Evolutionary conservation across 106 monocot species (phyloP), one percentile per base, ranked within the genome.

Genomic region (Acorus gramineus): DNA sequence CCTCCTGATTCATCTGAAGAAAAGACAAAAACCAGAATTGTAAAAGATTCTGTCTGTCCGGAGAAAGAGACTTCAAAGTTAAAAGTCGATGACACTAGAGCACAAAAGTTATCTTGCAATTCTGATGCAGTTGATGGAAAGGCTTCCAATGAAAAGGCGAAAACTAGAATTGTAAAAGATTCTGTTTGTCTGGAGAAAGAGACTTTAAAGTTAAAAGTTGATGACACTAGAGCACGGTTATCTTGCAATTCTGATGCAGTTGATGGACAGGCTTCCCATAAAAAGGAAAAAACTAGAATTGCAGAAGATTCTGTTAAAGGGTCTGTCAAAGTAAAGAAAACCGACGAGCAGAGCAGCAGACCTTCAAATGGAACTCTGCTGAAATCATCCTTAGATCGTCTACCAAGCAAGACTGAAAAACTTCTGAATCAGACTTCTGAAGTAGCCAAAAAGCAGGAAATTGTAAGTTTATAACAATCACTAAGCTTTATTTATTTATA

Each of bases 361-460:
- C 1, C 46, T 43, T 4, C 55, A 46, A 63, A 72, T 59, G 68
- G 49, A 42, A 11, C 48, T 8, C 1, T 46, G 46, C 42, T 50
- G 46, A 66, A 60, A 6, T 2, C 61, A 4, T 54, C 71, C 49
- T 43, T 7, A 54, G 6, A 49, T 50, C n/a, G 10, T 14, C 63
- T 48, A 46, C 65, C 64, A 58, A 60, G 60, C 14, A 28, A 0
- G 28, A 28, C 28, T 28, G 48, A 59, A 49, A 55, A 68, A 54
- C 7, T 42, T 49, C 45, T n/a, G 8, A 7, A 11, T 69, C 53
- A 61, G 8, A 49, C 45, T 5, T 3, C 69, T 51, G 79, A 73
- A 65, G 79, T 74, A 8, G 70, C 45, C 47, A 48, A 60, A 46
- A 79, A 52, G 47, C 70, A 69, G 14, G 69, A 28, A 28, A 28